Percentiles rank a stretch among this genome's conserved stretches.
Evolutionary conservation across 2,329 filamentous ascomycete species (phyloP).

Genomic region (Penicillium sumatraense): DNA sequence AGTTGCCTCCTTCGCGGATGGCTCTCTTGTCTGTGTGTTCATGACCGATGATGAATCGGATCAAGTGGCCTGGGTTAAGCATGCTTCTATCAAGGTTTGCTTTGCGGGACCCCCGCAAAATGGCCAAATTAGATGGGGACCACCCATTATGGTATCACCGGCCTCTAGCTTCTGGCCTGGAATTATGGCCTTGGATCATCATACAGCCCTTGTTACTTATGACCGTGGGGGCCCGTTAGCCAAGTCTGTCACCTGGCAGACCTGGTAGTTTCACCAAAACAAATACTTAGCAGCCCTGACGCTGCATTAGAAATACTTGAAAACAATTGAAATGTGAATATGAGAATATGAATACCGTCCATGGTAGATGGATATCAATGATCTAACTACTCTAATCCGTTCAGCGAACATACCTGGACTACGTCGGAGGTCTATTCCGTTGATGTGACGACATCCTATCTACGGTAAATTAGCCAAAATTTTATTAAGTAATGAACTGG

Average conservation of each 20-base stretch:
- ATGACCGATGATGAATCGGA: conserved; percentile 53
- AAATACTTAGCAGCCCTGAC: too few species aligned
- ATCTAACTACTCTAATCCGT: too few species aligned
- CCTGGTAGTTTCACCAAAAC: too few species aligned
- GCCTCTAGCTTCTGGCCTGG: conserved; percentile 47
- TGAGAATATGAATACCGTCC: too few species aligned
- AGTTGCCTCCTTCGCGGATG: conserved; percentile 47
- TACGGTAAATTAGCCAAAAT: too few species aligned
- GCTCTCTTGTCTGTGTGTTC: conserved; percentile 49
- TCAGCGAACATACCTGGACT: too few species aligned
- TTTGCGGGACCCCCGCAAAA: conserved; percentile 40
- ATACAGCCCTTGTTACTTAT: conserved; percentile 34
- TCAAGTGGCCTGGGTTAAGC: conserved; percentile 43
- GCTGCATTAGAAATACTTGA: too few species aligned
- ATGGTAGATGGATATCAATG: too few species aligned
- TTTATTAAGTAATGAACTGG: too few species aligned
- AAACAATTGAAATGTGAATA: too few species aligned
- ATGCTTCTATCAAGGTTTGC: conserved; percentile 48
- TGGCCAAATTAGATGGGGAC: conserved; percentile 42
- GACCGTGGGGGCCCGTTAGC: conserved; percentile 34
- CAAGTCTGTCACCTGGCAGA: conserved; percentile 31
- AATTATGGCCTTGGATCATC: conserved; percentile 35
- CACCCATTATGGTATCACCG: conserved; percentile 34
- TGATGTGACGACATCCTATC: too few species aligned
- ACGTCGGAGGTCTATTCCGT: too few species aligned